These are phyloP conservation scores for Ogataea philodendri DNA, from an alignment of 805 yeast species.

Conservation along the genomic window DNA sequence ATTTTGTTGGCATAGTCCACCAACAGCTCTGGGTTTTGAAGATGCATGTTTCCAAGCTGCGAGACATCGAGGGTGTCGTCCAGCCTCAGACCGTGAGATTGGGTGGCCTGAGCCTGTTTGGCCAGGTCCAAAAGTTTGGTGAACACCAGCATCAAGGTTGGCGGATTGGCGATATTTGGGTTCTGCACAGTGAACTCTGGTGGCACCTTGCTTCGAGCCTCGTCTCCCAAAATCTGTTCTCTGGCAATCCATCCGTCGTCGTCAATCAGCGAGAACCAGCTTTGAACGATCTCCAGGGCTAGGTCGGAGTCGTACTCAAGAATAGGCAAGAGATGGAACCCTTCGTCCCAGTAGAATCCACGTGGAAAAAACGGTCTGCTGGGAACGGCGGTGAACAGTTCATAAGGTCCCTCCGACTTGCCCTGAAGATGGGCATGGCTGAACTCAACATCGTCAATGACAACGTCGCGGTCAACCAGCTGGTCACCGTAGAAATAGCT, in stretches of 20 bases:
- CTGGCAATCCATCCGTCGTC: conserved; percentile 96
- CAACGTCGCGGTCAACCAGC: conserved; percentile 70
- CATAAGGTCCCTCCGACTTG: conserved; percentile 69
- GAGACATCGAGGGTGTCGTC: conserved; percentile 26
- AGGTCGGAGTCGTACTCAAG: conserved; percentile 81
- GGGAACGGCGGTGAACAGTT: conserved; percentile 81
- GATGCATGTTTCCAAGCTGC: conserved; percentile 49
- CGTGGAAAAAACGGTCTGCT: conserved; percentile 93
- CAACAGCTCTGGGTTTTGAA: conserved; percentile 58
- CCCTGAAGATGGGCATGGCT: conserved; percentile 50
- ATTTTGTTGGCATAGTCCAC: conserved; percentile 56
- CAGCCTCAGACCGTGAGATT: conserved; percentile 17
- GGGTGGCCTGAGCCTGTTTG: conserved; percentile 27
- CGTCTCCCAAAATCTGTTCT: conserved; percentile 90
- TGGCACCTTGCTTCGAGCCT: conserved; percentile 87
- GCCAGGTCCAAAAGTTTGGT: conserved; percentile 53
- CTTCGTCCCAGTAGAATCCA: conserved; percentile 99
- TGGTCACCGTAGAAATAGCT: conserved; percentile 86
- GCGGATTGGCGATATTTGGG: conserved; percentile 92
- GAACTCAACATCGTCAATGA: conserved; percentile 67
- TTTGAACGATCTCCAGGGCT: conserved; percentile 71
- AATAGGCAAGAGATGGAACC: conserved; percentile 85
- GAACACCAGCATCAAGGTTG: conserved; percentile 79
- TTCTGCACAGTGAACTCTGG: conserved; percentile 78
- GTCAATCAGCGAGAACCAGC: conserved; percentile 87